Evolutionary conservation across 768 basidiomycete genomes (phyloP).

Genomic region (Udeniomyces megalosporus): DNA sequence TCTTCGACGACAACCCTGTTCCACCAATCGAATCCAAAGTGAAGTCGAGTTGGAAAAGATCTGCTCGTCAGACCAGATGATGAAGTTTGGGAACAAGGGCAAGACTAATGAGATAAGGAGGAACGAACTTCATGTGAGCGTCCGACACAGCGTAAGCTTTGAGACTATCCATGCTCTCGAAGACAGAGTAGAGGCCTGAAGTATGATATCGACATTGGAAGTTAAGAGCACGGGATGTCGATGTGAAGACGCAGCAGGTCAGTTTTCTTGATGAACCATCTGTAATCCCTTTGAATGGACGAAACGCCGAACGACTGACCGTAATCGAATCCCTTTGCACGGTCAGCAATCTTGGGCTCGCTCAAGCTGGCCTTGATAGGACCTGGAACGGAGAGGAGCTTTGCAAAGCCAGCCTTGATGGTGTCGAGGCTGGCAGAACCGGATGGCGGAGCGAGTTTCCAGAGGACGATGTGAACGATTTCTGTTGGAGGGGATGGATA

Average conservation of each 20-base stretch:
- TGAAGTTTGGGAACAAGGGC: neutral
- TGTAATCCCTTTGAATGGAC: too few species aligned
- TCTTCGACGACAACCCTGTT: slow-evolving; percentile 10
- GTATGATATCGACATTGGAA: too few species aligned
- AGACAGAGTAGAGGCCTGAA: slow-evolving; percentile 29
- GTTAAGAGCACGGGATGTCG: neutral
- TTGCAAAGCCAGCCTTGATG: slow-evolving; percentile 6
- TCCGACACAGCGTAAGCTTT: slow-evolving; percentile 27
- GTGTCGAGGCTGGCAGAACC: neutral
- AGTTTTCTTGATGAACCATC: too few species aligned
- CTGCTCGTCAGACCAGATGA: neutral
- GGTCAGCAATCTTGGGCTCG: slow-evolving; percentile 20
- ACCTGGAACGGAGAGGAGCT: slow-evolving; percentile 13
- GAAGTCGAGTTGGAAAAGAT: neutral
- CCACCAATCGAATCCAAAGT: too few species aligned
- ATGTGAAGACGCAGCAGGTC: too few species aligned
- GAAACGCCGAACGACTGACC: slow-evolving; percentile 24
- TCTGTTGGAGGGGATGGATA: slow-evolving; percentile 15
- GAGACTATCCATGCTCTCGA: slow-evolving; percentile 21
- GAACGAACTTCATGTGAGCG: slow-evolving; percentile 25
- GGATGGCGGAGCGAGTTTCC: slow-evolving; percentile 25
- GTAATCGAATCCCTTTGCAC: slow-evolving; percentile 27
- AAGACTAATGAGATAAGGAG: neutral
- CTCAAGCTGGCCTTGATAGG: neutral
- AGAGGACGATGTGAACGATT: slow-evolving; percentile 29